Evolutionary conservation across 768 basidiomycete genomes (phyloP).

Genomic region (Lentinula raphanica): DNA sequence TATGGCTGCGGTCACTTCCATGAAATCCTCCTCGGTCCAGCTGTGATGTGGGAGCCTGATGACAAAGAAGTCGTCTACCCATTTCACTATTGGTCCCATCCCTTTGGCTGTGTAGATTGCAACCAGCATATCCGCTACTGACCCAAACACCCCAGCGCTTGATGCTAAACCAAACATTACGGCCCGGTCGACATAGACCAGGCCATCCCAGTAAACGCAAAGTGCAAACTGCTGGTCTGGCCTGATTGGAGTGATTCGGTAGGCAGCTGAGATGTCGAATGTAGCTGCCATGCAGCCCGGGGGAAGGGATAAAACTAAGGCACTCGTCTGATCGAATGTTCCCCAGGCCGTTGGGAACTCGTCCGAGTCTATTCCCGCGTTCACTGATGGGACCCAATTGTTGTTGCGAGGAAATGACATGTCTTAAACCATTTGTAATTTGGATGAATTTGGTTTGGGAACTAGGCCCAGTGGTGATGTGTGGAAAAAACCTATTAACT

Average conservation of each 20-base stretch:
- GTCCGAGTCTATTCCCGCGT: slow-evolving; percentile 23
- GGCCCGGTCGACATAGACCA: slow-evolving; percentile 28
- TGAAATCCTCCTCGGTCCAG: slow-evolving; percentile 22
- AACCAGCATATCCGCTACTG: slow-evolving; percentile 28
- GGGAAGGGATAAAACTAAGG: slow-evolving; percentile 25
- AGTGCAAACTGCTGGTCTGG: too few species aligned
- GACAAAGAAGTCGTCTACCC: slow-evolving; percentile 27
- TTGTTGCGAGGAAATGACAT: slow-evolving; percentile 22
- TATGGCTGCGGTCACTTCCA: too few species aligned
- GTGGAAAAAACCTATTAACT: slow-evolving; percentile 34
- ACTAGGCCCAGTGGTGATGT: slow-evolving; percentile 36
- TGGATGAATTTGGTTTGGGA: slow-evolving; percentile 23
- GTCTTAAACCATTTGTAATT: slow-evolving; percentile 28
- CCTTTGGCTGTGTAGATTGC: background rate
- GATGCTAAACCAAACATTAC: slow-evolving; percentile 28
- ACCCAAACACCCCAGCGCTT: slow-evolving; percentile 29
- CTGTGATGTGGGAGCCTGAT: slow-evolving; percentile 12
- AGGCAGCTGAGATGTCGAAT: slow-evolving; percentile 35
- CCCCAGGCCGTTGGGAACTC: slow-evolving; percentile 32
- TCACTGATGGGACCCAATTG: slow-evolving; percentile 21
- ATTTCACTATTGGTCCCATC: slow-evolving; percentile 13
- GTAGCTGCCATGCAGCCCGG: slow-evolving; percentile 28
- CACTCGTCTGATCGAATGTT: slow-evolving; percentile 23
- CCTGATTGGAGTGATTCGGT: slow-evolving; percentile 27
- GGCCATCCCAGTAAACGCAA: slow-evolving; percentile 31